A percentile compares a stretch with the other conserved stretches of the same genome.
phyloP scores from a whole-genome alignment of 345 rosid species.

The Sonneratia caseolaris region DNA sequence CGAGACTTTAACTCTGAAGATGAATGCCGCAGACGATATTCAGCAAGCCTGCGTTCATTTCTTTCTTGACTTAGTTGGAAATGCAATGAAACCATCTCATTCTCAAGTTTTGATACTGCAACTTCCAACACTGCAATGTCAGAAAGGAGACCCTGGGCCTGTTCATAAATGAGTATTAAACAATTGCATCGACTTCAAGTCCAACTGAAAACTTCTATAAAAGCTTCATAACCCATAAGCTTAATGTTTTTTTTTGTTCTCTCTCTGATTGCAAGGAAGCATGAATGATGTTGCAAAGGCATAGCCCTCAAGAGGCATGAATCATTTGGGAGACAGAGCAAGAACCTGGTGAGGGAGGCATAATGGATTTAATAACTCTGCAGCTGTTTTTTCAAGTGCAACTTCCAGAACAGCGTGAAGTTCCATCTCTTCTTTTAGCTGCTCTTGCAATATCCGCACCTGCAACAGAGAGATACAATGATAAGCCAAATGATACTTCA shows the following conservation, averaged over 20 bases:
- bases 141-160: slow-evolving; percentile 75
- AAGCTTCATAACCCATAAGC: neutral
- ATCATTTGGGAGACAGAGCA: neutral
- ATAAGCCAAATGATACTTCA: neutral
- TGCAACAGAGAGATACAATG: slow-evolving; percentile 17
- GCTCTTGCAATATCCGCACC: slow-evolving; percentile 57
- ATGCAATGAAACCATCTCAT: slow-evolving; percentile 69
- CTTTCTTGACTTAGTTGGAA: slow-evolving; percentile 93
- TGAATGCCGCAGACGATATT: slow-evolving; percentile 55
- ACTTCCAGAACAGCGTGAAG: slow-evolving; percentile 49
- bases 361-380: slow-evolving; percentile 31
- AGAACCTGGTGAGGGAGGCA: slow-evolving; percentile 51
- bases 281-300: neutral
- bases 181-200: neutral
- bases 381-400: slow-evolving; percentile 41
- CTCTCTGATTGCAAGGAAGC: neutral
- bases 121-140: slow-evolving; percentile 56
- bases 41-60: slow-evolving; percentile 76
- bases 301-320: neutral
- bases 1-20: slow-evolving; percentile 39
- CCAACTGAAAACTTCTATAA: neutral
- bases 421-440: slow-evolving; percentile 64
- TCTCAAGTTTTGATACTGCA: slow-evolving; percentile 61
- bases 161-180: slow-evolving; percentile 4
- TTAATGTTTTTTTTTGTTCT: neutral